Conservation (phyloP, 225 moss, liverwort and hornwort genomes). For the Thuidium tamariscinum region DNA sequence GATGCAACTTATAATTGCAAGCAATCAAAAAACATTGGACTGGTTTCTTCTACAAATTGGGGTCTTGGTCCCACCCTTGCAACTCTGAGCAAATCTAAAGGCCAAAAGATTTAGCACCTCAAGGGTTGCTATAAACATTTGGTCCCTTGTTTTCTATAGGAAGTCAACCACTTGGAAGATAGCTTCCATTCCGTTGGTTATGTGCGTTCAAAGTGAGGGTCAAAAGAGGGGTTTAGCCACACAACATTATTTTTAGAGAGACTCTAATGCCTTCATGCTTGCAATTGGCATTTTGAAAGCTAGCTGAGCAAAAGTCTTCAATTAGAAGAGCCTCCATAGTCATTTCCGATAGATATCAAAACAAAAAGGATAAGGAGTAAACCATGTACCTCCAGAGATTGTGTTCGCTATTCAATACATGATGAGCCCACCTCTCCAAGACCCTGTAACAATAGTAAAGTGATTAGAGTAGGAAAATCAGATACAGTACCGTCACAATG, state of each 20-base stretch:
- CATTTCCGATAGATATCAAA: not conserved
- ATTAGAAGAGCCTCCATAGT: not conserved
- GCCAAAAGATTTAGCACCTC: not conserved
- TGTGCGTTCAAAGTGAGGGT: not conserved
- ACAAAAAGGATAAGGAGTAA: not conserved
- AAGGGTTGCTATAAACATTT: not conserved
- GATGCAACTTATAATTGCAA: not conserved
- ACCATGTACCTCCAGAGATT: constrained; percentile 82
- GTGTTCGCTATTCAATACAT: constrained; percentile 75
- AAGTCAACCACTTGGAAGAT: not conserved
- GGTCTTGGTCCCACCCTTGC: not conserved
- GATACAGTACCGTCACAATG: not conserved
- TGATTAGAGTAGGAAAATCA: not conserved
- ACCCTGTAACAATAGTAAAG: constrained; percentile 43
- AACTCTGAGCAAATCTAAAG: not conserved
- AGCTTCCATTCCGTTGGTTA: not conserved
- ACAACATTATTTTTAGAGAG: not conserved
- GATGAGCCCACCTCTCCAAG: constrained; percentile 97
- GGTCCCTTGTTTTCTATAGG: not conserved
- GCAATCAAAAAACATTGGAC: not conserved
- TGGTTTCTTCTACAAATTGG: not conserved
- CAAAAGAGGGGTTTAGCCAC: not conserved
- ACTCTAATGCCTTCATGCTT: not conserved
- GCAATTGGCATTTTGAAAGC: not conserved
- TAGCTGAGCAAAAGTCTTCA: not conserved